A percentile compares a stretch with the other conserved stretches of the same genome.
phyloP scores from a whole-genome alignment of 177 flowering plant species.

The Tripterygium wilfordii region DNA sequence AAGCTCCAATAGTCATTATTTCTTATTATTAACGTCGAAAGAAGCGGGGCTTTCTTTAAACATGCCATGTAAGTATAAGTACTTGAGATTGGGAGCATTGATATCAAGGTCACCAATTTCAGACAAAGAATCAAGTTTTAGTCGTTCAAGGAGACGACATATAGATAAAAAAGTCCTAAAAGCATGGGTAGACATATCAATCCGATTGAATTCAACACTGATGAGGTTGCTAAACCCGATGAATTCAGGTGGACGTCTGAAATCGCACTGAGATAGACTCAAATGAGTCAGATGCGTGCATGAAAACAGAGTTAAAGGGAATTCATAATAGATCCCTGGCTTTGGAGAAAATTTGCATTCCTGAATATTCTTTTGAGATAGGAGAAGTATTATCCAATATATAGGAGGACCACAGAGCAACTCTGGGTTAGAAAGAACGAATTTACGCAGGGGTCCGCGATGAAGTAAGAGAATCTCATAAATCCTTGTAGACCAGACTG shows the following conservation, averaged over 20 bases:
- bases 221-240: constrained; percentile 15
- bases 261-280: constrained; percentile 4
- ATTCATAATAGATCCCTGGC: neutral
- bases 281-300: constrained; percentile 10
- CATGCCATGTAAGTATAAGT: neutral
- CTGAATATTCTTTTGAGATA: constrained; percentile 8
- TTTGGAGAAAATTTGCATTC: constrained; percentile 6
- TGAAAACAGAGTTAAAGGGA: constrained; percentile 4
- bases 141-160: constrained; percentile 5
- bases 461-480: constrained; percentile 11
- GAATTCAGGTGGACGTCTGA: constrained; percentile 10
- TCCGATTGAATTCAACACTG: constrained; percentile 3
- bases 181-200: neutral
- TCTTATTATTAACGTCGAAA: neutral
- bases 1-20: neutral
- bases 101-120: constrained; percentile 6
- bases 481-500: neutral
- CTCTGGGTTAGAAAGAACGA: constrained; percentile 4
- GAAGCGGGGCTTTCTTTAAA: constrained; percentile 6
- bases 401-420: constrained; percentile 8
- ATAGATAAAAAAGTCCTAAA: constrained; percentile 6
- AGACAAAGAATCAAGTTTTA: neutral
- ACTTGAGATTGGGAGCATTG: constrained; percentile 15
- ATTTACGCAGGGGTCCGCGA: constrained; percentile 13
- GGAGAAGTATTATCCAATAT: constrained; percentile 6